phyloP scores from a whole-genome alignment of 805 yeast genomes.

The Barnettozyma botsteinii region DNA sequence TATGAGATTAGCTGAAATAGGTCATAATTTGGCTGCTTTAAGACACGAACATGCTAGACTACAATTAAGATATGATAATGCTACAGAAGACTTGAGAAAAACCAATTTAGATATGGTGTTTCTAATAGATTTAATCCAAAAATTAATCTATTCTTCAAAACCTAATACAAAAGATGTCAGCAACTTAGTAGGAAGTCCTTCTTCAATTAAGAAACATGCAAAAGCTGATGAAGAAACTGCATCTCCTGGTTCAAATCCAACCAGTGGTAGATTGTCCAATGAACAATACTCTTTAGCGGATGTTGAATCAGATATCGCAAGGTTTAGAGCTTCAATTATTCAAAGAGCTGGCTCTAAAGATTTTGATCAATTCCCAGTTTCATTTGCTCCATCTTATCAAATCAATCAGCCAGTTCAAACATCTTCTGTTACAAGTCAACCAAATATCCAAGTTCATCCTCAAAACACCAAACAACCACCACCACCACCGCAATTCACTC shows the following conservation, averaged over 20 bases:
- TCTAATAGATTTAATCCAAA: slow-evolving; percentile 42
- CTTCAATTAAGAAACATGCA: not conserved
- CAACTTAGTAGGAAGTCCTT: not conserved
- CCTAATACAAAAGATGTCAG: slow-evolving; percentile 3
- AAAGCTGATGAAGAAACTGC: slow-evolving; percentile 12
- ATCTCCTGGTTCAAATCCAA: slow-evolving; percentile 18
- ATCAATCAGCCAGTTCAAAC: slow-evolving; percentile 15
- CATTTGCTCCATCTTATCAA: slow-evolving; percentile 24
- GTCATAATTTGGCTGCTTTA: slow-evolving; percentile 32
- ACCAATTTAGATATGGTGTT: slow-evolving; percentile 49
- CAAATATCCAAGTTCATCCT: slow-evolving; percentile 1
- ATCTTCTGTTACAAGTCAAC: slow-evolving; percentile 8
- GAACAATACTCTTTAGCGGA: slow-evolving; percentile 14
- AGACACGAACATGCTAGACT: slow-evolving; percentile 39
- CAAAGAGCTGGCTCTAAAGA: slow-evolving; percentile 25
- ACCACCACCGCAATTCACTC: not conserved
- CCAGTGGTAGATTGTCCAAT: not conserved
- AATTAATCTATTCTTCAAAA: slow-evolving; percentile 16
- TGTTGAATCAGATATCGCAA: slow-evolving; percentile 20
- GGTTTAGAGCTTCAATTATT: slow-evolving; percentile 23
- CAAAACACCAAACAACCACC: slow-evolving; percentile 3
- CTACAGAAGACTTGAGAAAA: slow-evolving; percentile 42
- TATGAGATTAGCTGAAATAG: slow-evolving; percentile 32
- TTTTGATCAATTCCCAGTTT: slow-evolving; percentile 19
- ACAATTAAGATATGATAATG: slow-evolving; percentile 40